Evolutionary conservation across 2,329 filamentous ascomycete genomes (phyloP), one percentile per base, ranked within the genome.

Genomic region (Cercospora janseana): DNA sequence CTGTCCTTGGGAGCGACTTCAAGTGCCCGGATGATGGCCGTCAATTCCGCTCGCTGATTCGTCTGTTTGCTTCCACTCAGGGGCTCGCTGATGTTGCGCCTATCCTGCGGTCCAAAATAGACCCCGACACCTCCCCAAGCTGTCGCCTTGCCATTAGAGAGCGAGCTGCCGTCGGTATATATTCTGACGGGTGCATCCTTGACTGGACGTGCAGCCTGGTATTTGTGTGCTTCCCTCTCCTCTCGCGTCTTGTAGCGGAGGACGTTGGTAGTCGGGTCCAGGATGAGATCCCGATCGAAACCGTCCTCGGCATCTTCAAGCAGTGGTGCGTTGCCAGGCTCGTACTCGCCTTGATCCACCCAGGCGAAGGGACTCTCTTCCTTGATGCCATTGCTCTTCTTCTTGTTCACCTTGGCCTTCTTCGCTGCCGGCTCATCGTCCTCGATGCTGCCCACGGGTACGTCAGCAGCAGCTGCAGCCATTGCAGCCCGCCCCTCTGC

Each of bases 31-130:
- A 88, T 75, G 56, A 97, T 86, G 6, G 90, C 93, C 18, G 87
- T 91, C 51, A 98, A 76, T 72, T 98, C 93, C n/a, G 92, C 93
- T 3, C 93, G 87, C 69, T 97, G 89, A 67, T 98, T 98, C 1
- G 93, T 97, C 70, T 97, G 93, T 7, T 78, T 76, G 12, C 78
- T 75, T 43, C 89, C 89, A 44, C 77, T 71, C 2, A 96, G 79
- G 3, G 83, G 82, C 69, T 94, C 90, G 9, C 87, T 88, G 18
- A 95, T 71, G 62, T 87, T 87, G 27, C 65, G 63, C 31, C 51
- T 56, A 44, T 69, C 80, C 13, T 72, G 71, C 4, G 78, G 77
- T 4, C 82, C 82, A 66, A 85, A 85, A 66, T 78, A 85, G 21
- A 85, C 81, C 6, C 82, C 82, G 2, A 85, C 77, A 7, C 82